These are phyloP conservation scores for Ichthyophthirius multifiliis DNA, from an alignment of 169 alveolate genomes.

Conservation along the genomic window DNA sequence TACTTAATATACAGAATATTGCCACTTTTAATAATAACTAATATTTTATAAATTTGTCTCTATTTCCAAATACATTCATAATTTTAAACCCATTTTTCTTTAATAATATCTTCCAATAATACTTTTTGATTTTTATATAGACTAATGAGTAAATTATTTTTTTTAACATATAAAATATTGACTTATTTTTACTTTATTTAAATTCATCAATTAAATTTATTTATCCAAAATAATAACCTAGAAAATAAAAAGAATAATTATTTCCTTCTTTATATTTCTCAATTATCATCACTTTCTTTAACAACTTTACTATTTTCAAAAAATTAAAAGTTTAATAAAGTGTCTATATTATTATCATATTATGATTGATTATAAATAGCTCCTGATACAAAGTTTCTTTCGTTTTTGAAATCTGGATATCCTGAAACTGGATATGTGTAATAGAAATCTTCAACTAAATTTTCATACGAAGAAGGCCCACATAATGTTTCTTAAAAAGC, in stretches of 20 bases:
- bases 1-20: neutral
- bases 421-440: constrained; percentile 6
- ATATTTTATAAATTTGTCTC: no score
- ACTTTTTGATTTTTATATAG: constrained; percentile 6
- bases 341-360: no score
- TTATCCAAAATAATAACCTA: constrained; percentile 32
- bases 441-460: neutral
- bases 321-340: no score
- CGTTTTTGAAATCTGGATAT: constrained; percentile 28
- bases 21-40: no score
- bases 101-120: constrained; percentile 14
- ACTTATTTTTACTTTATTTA: constrained; percentile 17
- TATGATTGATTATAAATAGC: no score
- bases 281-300: no score
- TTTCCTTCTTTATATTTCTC: no score
- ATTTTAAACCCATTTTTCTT: constrained; percentile 15
- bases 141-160: constrained; percentile 1
- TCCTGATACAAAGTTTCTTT: constrained; percentile 18
- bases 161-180: neutral
- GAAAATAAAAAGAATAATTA: no score
- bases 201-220: constrained; percentile 10
- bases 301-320: no score
- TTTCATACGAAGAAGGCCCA: constrained; percentile 13
- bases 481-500: constrained; percentile 23
- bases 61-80: no score